Evolutionary conservation across 1,284 basidiomycete species (phyloP).

Genomic region (Trametes versicolor): DNA sequence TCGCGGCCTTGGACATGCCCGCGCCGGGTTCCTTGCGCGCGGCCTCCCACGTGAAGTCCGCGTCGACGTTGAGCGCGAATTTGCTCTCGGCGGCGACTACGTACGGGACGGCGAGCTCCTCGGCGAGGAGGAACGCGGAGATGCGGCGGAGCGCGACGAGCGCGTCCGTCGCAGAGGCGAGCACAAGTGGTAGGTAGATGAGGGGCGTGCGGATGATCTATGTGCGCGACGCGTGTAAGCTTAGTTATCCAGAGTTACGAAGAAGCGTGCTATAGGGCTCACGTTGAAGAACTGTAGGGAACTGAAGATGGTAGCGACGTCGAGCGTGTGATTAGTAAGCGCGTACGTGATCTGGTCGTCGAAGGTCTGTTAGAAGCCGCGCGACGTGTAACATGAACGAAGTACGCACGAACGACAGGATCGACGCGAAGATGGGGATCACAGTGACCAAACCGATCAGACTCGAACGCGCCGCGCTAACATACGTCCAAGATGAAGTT

Average conservation of each 20-base stretch:
- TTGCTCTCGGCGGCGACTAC: constrained; percentile 53
- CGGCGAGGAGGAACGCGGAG: constrained; percentile 66
- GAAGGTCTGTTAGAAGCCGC: too few species aligned
- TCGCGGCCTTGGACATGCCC: background rate
- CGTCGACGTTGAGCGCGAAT: constrained; percentile 66
- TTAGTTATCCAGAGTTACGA: too few species aligned
- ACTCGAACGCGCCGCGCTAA: constrained; percentile 53
- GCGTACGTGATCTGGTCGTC: constrained; percentile 70
- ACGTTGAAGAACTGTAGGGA: constrained; percentile 82
- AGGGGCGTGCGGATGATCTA: constrained; percentile 68
- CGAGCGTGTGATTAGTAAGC: constrained; percentile 69
- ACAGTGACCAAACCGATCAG: constrained; percentile 68
- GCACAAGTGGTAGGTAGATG: constrained; percentile 60
- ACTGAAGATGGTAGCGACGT: constrained; percentile 78
- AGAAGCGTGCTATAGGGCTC: constrained; percentile 38
- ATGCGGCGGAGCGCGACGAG: constrained; percentile 71
- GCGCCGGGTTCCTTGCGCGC: constrained; percentile 46
- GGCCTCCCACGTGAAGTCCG: constrained; percentile 77
- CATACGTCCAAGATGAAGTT: background rate
- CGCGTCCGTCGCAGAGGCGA: constrained; percentile 64
- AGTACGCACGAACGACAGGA: constrained; percentile 73
- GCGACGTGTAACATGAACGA: background rate
- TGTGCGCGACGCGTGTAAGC: background rate
- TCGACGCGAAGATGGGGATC: constrained; percentile 73
- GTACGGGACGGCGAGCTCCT: constrained; percentile 68